Conservation (phyloP, 148 eudicot genomes). For the Pharnaceum exiguum region DNA sequence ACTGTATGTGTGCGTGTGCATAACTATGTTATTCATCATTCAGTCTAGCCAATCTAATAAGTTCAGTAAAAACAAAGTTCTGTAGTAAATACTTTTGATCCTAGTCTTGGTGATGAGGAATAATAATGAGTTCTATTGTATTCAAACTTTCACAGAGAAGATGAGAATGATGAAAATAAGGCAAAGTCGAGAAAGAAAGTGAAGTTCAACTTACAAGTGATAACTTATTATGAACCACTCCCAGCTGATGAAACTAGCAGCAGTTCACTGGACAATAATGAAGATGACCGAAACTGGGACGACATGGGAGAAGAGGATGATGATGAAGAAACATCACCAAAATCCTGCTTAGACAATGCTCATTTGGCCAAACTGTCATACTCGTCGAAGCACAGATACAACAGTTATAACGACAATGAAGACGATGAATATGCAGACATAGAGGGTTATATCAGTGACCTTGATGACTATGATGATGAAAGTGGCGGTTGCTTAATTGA, state of each 20-base stretch:
- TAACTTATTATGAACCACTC: conserved; percentile 60
- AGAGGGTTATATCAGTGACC: conserved; percentile 18
- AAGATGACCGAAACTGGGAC: conserved; percentile 4
- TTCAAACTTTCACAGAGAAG: too few relatives aligned
- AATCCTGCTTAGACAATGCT: background rate
- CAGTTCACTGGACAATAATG: conserved; percentile 22
- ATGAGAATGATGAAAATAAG: conserved; percentile 32
- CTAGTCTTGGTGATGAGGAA: too few relatives aligned
- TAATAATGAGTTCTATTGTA: too few relatives aligned
- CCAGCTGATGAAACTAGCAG: conserved; percentile 15
- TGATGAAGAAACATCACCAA: background rate
- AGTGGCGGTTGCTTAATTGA: background rate
- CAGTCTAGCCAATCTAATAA: too few relatives aligned
- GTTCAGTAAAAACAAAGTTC: too few relatives aligned
- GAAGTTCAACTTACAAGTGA: conserved; percentile 62
- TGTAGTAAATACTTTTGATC: too few relatives aligned
- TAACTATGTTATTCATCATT: too few relatives aligned
- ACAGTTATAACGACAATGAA: conserved; percentile 17
- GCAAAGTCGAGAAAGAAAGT: conserved; percentile 53
- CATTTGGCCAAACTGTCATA: background rate
- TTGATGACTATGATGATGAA: background rate
- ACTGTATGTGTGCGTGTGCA: too few relatives aligned
- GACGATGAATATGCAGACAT: conserved; percentile 11
- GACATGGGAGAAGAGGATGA: conserved; percentile 5
- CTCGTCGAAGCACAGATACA: conserved; percentile 22